phyloP scores from a whole-genome alignment of 73 alveolate species.

The Breviolum minutum region DNA sequence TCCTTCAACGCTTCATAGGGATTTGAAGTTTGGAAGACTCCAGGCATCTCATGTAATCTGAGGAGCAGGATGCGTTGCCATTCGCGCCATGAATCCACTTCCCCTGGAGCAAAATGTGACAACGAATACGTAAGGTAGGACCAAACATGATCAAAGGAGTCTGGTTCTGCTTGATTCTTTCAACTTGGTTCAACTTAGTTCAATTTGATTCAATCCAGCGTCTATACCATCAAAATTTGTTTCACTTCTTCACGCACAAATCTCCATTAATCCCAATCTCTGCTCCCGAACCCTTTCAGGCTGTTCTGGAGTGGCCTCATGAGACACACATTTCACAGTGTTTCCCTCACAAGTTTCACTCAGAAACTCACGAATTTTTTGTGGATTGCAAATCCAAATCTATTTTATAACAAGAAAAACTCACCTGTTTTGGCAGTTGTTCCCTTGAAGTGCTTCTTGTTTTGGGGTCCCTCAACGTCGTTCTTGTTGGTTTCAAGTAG shows the following conservation, averaged over 20 bases:
- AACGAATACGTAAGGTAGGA: no score
- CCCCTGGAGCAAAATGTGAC: constrained; percentile 1
- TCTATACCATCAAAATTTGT: no score
- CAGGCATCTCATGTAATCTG: no score
- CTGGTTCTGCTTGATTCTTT: no score
- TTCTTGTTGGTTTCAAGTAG: no score
- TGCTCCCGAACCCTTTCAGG: constrained; percentile 63
- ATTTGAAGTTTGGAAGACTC: no score
- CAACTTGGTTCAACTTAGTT: no score
- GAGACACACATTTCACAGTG: background rate
- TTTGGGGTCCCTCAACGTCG: no score
- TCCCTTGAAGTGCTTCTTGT: no score
- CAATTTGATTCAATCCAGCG: no score
- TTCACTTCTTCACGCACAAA: background rate
- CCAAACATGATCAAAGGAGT: no score
- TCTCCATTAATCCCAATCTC: background rate
- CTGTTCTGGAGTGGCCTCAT: constrained; percentile 85
- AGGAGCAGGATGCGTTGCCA: constrained; percentile 71
- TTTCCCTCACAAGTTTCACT: background rate
- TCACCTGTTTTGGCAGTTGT: no score
- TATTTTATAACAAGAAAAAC: background rate
- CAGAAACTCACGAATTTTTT: background rate
- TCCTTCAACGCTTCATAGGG: background rate
- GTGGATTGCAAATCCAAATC: background rate
- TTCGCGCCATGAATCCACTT: constrained; percentile 81